phyloP scores from a whole-genome alignment of 225 moss, liverwort and hornwort species.

The Pleurozium schreberi region DNA sequence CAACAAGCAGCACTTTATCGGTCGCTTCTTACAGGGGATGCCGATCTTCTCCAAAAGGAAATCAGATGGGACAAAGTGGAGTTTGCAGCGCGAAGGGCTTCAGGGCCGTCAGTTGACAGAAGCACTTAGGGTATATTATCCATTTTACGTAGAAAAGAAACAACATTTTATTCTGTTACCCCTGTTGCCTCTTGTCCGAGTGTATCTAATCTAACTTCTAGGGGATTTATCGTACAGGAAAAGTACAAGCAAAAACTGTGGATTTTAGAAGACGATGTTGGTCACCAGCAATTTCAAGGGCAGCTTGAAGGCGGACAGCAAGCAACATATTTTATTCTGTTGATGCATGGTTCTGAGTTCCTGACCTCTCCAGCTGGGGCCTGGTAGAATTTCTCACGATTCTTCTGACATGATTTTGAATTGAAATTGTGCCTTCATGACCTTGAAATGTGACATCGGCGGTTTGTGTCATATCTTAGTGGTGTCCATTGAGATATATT shows the following conservation, averaged over 20 bases:
- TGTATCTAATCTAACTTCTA: background rate
- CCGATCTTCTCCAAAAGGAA: conserved; percentile 80
- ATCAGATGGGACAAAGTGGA: conserved; percentile 74
- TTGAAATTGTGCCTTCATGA: background rate
- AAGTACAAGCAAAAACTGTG: conserved; percentile 84
- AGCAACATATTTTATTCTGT: conserved; percentile 81
- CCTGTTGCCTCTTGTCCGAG: background rate
- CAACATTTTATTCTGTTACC: background rate
- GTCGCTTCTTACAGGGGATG: conserved; percentile 90
- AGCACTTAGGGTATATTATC: conserved; percentile 33
- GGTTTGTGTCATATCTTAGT: background rate
- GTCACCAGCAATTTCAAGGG: conserved; percentile 90
- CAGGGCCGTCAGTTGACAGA: conserved; percentile 87
- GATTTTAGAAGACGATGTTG: conserved; percentile 88
- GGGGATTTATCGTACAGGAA: conserved; percentile 37
- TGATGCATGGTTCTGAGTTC: conserved; percentile 77
- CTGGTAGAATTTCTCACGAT: conserved; percentile 32
- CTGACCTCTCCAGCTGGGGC: conserved; percentile 77
- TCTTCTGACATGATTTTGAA: background rate
- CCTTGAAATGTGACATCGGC: background rate
- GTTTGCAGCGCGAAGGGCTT: conserved; percentile 82
- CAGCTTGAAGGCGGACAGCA: conserved; percentile 98
- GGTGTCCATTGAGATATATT: background rate
- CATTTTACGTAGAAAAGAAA: background rate
- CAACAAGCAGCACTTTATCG: conserved; percentile 86